Evolutionary conservation across 345 rosid species (phyloP).

Genomic region (Viola odorata): DNA sequence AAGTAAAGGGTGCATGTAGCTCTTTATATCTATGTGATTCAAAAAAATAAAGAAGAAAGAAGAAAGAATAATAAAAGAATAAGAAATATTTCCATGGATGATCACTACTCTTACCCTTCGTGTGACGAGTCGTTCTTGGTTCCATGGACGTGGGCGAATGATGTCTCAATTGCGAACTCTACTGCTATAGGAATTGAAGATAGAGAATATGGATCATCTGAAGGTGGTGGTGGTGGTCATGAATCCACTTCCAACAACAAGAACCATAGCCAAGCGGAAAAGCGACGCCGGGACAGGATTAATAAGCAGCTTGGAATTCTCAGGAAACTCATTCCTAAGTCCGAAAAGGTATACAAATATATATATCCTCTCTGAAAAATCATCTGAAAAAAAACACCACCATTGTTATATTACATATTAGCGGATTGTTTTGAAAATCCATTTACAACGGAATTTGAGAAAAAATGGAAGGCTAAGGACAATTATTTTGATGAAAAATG

Average conservation of each 20-base stretch:
- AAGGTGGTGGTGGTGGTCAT: too few species aligned
- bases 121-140: conserved; percentile 15
- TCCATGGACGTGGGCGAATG: conserved; percentile 10
- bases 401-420: too few species aligned
- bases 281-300: conserved; percentile 82
- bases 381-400: too few species aligned
- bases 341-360: conserved; percentile 60
- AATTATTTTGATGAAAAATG: too few species aligned
- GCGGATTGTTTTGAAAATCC: not conserved
- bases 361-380: too few species aligned
- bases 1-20: too few species aligned
- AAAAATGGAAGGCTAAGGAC: too few species aligned
- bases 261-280: conserved; percentile 88
- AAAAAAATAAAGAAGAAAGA: conserved; percentile 10
- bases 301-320: conserved; percentile 76
- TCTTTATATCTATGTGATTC: not conserved
- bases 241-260: conserved; percentile 1
- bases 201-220: too few species aligned
- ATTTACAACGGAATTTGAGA: conserved; percentile 3
- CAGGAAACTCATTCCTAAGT: conserved; percentile 74
- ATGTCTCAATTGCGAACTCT: too few species aligned
- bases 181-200: too few species aligned
- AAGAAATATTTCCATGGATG: conserved; percentile 23
- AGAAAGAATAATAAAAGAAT: not conserved
- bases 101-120: conserved; percentile 13